Conservation (phyloP, 805 yeast genomes). For the Candida palmyrensis region DNA sequence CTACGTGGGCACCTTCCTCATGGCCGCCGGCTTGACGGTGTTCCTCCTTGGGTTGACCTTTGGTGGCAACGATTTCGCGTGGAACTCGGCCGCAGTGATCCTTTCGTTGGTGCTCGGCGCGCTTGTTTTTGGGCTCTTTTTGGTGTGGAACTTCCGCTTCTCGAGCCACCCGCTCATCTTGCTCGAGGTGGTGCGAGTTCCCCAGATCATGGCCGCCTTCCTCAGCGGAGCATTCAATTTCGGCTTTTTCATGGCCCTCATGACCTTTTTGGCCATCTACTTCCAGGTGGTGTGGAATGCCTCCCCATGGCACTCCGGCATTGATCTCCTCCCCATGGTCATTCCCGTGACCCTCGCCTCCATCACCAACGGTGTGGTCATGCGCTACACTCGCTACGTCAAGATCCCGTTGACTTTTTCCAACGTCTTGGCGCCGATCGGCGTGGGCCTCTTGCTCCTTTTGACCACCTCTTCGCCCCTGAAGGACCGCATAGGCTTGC, state of each 20-base stretch:
- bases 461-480: conserved; percentile 17
- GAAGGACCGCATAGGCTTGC: conserved; percentile 24
- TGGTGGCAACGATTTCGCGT: conserved; percentile 48
- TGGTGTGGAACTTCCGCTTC: conserved; percentile 35
- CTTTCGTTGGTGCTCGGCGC: conserved; percentile 45
- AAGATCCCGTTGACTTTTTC: conserved; percentile 28
- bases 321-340: conserved; percentile 31
- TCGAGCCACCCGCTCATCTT: conserved; percentile 46
- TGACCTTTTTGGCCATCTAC: conserved; percentile 31
- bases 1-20: conserved; percentile 41
- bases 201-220: conserved; percentile 33
- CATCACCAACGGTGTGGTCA: conserved; percentile 25
- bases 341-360: conserved; percentile 29
- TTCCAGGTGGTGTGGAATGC: conserved; percentile 35
- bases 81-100: conserved; percentile 54
- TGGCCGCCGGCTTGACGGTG: conserved; percentile 40
- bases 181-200: conserved; percentile 30
- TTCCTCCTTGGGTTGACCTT: conserved; percentile 46
- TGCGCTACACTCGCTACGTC: conserved; percentile 22
- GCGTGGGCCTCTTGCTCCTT: conserved; percentile 28
- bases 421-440: conserved; percentile 26
- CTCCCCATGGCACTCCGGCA: conserved; percentile 32
- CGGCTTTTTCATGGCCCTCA: conserved; percentile 34
- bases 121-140: conserved; percentile 26
- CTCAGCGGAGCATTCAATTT: conserved; percentile 30